phyloP scores from a whole-genome alignment of 495 filamentous ascomycete genomes.

The Aspergillus baeticus region DNA sequence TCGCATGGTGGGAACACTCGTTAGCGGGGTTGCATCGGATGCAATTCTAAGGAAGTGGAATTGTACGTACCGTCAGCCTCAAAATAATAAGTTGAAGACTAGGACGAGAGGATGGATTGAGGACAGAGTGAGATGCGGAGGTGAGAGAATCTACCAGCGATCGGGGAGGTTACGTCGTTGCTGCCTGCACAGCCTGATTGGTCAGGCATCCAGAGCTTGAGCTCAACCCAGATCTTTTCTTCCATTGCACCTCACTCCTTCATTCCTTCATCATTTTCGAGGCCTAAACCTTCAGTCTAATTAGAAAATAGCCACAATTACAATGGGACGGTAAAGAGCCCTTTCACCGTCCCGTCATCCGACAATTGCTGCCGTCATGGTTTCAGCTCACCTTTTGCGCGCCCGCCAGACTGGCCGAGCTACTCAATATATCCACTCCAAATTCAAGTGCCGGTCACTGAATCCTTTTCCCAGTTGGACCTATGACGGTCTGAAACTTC shows the following conservation, averaged over 20 bases:
- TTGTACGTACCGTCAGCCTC: conserved; percentile 11
- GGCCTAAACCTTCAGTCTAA: not conserved
- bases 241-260: not conserved
- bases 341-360: conserved; percentile 7
- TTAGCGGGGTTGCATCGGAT: conserved; percentile 5
- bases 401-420: conserved; percentile 27
- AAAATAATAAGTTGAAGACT: not conserved
- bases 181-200: conserved; percentile 22
- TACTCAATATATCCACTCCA: conserved; percentile 2
- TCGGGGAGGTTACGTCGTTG: conserved; percentile 26
- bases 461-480: not conserved
- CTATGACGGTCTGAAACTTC: conserved; percentile 6
- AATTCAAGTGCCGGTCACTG: conserved; percentile 8
- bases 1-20: conserved; percentile 8
- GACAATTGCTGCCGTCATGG: conserved; percentile 27
- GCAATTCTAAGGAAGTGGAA: not conserved
- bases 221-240: conserved; percentile 7
- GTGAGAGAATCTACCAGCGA: conserved; percentile 9
- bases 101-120: conserved; percentile 5
- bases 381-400: conserved; percentile 36
- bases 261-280: not conserved
- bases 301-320: not conserved
- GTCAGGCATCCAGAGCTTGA: conserved; percentile 19
- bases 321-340: conserved; percentile 8
- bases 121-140: conserved; percentile 3